These are phyloP conservation scores for Rhodotorula toruloides DNA, from an alignment of 768 basidiomycete genomes.

Conservation along the genomic window DNA sequence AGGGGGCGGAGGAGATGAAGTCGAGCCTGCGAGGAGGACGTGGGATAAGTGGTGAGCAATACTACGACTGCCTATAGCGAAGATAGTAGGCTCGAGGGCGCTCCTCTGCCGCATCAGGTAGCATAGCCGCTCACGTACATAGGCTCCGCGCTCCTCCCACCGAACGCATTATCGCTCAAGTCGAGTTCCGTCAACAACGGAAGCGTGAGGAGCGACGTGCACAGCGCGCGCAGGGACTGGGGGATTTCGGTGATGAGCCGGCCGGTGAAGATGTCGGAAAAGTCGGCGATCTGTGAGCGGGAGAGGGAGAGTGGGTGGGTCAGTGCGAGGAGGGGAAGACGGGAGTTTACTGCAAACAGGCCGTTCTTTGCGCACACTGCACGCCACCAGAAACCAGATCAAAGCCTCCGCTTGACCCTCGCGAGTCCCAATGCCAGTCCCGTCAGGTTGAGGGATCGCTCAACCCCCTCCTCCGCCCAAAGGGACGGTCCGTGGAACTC, in stretches of 20 bases:
- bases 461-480: constrained; percentile 6
- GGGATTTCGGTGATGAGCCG: constrained; percentile 95
- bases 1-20: constrained; percentile 55
- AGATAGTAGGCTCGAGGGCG: too few species aligned
- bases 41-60: constrained; percentile 52
- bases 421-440: not conserved
- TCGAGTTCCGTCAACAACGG: constrained; percentile 78
- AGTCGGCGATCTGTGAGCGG: constrained; percentile 71
- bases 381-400: too few species aligned
- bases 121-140: too few species aligned
- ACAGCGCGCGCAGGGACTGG: constrained; percentile 75
- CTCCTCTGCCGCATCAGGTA: too few species aligned
- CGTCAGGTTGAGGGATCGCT: not conserved
- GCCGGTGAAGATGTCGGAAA: constrained; percentile 96
- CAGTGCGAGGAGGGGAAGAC: too few species aligned
- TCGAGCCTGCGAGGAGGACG: constrained; percentile 27
- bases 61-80: too few species aligned
- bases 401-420: not conserved
- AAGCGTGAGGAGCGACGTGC: constrained; percentile 75
- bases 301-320: not conserved
- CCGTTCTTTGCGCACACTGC: not conserved
- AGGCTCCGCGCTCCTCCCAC: constrained; percentile 87
- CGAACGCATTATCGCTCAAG: constrained; percentile 93
- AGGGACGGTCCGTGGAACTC: constrained; percentile 31
- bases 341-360: not conserved